phyloP scores from a whole-genome alignment of 2,329 filamentous ascomycete genomes.

The Ceratocystis smalleyi region DNA sequence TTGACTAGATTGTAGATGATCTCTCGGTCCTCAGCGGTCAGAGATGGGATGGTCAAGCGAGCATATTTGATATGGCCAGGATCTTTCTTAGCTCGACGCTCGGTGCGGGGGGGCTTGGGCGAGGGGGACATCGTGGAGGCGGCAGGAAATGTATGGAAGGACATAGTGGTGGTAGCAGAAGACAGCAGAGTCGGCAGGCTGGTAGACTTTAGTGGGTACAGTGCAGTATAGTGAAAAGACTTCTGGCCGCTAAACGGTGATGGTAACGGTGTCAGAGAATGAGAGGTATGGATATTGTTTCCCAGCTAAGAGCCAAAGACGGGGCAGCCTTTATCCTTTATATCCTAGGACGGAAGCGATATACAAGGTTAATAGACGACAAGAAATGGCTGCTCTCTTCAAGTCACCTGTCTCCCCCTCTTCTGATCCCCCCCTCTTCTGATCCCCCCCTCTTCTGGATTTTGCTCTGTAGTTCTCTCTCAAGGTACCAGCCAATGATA shows the following conservation, averaged over 20 bases:
- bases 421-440: neutral
- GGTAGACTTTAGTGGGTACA: neutral
- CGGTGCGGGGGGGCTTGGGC: neutral
- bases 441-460: neutral
- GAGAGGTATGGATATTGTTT: neutral
- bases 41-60: slow-evolving; percentile 10
- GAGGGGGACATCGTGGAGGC: neutral
- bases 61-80: slow-evolving; percentile 13
- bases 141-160: neutral
- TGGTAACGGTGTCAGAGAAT: neutral
- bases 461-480: neutral
- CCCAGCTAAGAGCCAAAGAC: neutral
- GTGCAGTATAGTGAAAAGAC: neutral
- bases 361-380: neutral
- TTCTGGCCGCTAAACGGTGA: neutral
- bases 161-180: neutral
- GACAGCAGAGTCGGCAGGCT: neutral
- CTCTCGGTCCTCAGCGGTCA: slow-evolving; percentile 9
- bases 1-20: slow-evolving; percentile 12
- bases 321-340: neutral
- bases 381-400: neutral
- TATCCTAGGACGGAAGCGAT: neutral
- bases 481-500: neutral
- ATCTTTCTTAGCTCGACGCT: slow-evolving; percentile 8
- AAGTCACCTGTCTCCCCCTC: neutral